Percentiles rank a stretch among this genome's conserved stretches.
Conservation (phyloP, 805 yeast genomes). For the Torulaspora indica region DNA sequence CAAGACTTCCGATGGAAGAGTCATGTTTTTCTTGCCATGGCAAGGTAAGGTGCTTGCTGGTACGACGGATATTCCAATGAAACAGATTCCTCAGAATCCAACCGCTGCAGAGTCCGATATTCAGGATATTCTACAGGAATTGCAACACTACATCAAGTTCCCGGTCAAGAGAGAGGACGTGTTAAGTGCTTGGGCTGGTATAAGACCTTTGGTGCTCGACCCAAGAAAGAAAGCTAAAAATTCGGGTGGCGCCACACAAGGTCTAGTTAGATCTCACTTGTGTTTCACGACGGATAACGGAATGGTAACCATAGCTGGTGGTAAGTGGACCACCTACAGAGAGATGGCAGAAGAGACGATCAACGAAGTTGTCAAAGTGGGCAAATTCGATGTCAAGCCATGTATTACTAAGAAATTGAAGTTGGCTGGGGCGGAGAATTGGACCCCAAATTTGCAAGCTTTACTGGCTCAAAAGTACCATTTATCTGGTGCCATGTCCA, state of each 20-base stretch:
- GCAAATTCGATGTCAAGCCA: constrained; percentile 40
- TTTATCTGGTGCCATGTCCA: constrained; percentile 68
- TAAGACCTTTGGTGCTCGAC: constrained; percentile 89
- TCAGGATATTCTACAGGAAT: constrained; percentile 77
- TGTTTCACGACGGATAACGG: constrained; percentile 68
- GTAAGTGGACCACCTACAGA: constrained; percentile 97
- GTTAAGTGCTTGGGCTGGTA: constrained; percentile 94
- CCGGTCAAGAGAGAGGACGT: constrained; percentile 88
- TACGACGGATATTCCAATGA: constrained; percentile 87
- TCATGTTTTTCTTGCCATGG: constrained; percentile 96
- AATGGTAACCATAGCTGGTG: constrained; percentile 86
- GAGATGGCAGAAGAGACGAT: constrained; percentile 97
- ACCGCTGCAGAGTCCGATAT: constrained; percentile 85
- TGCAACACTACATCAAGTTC: constrained; percentile 84
- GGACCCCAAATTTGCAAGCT: constrained; percentile 67
- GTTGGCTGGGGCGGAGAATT: constrained; percentile 78
- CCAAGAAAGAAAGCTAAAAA: constrained; percentile 51
- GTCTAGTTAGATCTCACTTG: constrained; percentile 85
- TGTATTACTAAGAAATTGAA: constrained; percentile 43
- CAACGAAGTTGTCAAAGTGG: constrained; percentile 57
- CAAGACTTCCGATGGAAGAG: constrained; percentile 90
- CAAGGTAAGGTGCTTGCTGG: constrained; percentile 96
- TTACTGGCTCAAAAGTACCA: constrained; percentile 75
- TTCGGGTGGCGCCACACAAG: constrained; percentile 61
- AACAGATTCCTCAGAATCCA: constrained; percentile 66